Base-by-base conservation (phyloP, 2,329 filamentous ascomycete genomes). In the Fusarium torulosum region DNA sequence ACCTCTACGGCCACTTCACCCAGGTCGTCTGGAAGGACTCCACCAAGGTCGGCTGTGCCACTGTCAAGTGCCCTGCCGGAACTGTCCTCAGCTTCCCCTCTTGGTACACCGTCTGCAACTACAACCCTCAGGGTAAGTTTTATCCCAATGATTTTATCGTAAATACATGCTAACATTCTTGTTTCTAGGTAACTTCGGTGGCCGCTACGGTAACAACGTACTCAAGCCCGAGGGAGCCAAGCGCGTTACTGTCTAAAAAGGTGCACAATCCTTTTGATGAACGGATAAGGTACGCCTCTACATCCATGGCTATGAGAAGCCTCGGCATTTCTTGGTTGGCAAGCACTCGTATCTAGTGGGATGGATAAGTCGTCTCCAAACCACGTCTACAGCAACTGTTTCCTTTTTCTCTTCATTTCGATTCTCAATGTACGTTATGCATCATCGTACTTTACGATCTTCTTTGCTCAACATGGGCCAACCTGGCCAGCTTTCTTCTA, bases 61-160 rank as follows among this genome's bases (percentile, higher is more conserved):
- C 93, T 79, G 86, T 88, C 51, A 90, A 94, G 76, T 91, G 90
- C 80, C 72, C 77, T 14, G 74, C 80, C 35, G 84, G 85, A 58
- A 85, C 81, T 33, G 79, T 87, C 66, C 66, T 75, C 21, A 69
- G 60, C 69, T 78, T 88, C 82, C 84, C 83, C 37, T 80, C 88
- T n/a, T 89, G 86, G 80, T 93, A 88, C 83, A 94, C 91, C 29
- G 93, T 96, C 74, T 97, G 93, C 90, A 95, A 97, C 86, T 97
- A 97, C 83, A 82, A 81, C 70, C 85, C 88, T 64, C 81, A 88
- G 66, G 93, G 92, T 92, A 88, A 79, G 88, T 79, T 27, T 44
- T 27, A 21, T 11, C 11, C 40, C 3, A 6, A 52, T 20, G 8
- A 25, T 60, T 41, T 15, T 17, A 7, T 59, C 29, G 14, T 8